Conservation (phyloP, 2,329 filamentous ascomycete species). For the Colletotrichum viniferum region DNA sequence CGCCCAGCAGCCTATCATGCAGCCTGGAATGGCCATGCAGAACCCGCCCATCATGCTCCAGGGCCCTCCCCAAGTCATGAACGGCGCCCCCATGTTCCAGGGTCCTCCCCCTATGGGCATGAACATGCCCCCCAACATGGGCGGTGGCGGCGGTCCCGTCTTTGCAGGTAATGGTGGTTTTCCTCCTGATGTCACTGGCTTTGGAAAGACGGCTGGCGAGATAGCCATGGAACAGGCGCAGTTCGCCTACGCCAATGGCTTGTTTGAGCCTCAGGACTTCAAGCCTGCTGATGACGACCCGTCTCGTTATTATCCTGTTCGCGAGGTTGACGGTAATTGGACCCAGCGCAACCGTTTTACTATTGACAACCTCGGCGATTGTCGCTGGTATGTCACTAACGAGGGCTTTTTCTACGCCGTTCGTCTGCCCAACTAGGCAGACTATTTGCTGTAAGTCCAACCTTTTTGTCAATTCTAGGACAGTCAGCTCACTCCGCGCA, state of each 20-base stretch:
- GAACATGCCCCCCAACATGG: neutral
- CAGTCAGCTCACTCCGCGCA: neutral
- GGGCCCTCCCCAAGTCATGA: slow-evolving; percentile 24
- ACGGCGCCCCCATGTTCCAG: slow-evolving; percentile 2
- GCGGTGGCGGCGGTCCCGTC: slow-evolving; percentile 3
- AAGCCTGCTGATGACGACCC: slow-evolving; percentile 66
- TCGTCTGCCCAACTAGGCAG: slow-evolving; percentile 47
- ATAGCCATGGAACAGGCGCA: slow-evolving; percentile 50
- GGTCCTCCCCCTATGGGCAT: slow-evolving; percentile 9
- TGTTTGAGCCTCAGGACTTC: slow-evolving; percentile 65
- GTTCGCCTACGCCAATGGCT: slow-evolving; percentile 52
- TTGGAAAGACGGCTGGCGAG: slow-evolving; percentile 56
- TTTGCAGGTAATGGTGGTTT: slow-evolving; percentile 43
- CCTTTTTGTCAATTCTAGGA: neutral
- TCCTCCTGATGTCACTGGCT: slow-evolving; percentile 54
- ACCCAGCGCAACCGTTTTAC: slow-evolving; percentile 62
- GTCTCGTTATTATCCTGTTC: slow-evolving; percentile 64
- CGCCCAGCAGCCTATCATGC: slow-evolving; percentile 35
- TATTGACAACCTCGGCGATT: slow-evolving; percentile 62
- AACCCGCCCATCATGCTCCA: slow-evolving; percentile 33
- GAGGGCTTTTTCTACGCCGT: slow-evolving; percentile 67
- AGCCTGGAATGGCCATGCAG: slow-evolving; percentile 22
- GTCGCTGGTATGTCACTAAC: slow-evolving; percentile 63
- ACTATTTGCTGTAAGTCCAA: neutral
- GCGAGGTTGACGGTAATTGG: slow-evolving; percentile 65